phyloP scores from a whole-genome alignment of 495 filamentous ascomycete species.

The Penicillium goetzii region DNA sequence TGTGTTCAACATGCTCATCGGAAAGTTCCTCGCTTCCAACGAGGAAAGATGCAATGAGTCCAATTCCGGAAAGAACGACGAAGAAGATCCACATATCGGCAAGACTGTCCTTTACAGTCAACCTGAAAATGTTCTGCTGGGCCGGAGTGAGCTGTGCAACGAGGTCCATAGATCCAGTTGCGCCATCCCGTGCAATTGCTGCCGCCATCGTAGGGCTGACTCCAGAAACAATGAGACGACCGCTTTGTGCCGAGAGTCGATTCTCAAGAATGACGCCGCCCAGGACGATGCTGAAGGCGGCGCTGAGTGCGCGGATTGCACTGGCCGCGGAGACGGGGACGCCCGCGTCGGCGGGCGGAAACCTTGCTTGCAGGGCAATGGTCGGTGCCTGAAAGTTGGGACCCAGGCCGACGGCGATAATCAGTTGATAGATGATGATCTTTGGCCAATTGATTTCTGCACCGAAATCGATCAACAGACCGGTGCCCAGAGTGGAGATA shows the following conservation, averaged over 20 bases:
- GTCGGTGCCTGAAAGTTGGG: conserved; percentile 60
- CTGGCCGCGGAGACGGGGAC: not conserved
- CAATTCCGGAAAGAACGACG: not conserved
- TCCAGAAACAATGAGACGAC: not conserved
- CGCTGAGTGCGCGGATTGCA: not conserved
- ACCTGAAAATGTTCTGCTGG: not conserved
- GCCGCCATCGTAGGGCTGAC: not conserved
- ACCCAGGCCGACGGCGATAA: conserved; percentile 60
- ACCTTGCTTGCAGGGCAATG: conserved; percentile 1
- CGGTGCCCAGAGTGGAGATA: conserved; percentile 65
- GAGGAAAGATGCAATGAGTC: not conserved
- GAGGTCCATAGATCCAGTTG: not conserved
- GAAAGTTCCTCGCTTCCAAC: not conserved
- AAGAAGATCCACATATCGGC: not conserved
- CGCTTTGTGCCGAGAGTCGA: not conserved
- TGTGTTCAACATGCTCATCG: not conserved
- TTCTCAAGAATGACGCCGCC: not conserved
- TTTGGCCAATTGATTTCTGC: conserved; percentile 56
- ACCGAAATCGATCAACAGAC: conserved; percentile 64
- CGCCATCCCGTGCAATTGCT: not conserved
- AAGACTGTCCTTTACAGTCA: not conserved
- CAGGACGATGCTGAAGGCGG: not conserved
- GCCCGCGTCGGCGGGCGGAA: not conserved
- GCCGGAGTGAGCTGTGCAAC: not conserved
- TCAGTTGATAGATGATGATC: conserved; percentile 57